Evolutionary conservation across 352 stramenopile genomes (phyloP).

Genomic region (Pythium apleroticum): DNA sequence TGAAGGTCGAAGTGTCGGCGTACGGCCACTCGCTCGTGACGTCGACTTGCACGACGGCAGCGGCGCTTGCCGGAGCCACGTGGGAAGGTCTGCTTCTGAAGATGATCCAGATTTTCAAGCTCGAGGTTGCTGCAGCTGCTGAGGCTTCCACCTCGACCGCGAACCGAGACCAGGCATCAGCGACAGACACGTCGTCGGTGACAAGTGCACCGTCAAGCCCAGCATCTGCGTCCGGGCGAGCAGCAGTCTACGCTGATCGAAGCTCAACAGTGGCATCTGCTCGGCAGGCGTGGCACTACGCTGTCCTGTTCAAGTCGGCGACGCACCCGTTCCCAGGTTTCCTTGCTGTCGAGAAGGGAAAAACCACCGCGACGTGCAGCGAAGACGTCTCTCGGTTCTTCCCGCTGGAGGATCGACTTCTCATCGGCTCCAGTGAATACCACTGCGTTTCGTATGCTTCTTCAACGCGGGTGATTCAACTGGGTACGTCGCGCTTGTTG

Average conservation of each 20-base stretch:
- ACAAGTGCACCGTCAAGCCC: neutral
- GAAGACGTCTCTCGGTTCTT: constrained; percentile 62
- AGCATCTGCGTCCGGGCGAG: constrained; percentile 3
- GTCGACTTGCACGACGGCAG: constrained; percentile 21
- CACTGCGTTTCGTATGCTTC: constrained; percentile 38
- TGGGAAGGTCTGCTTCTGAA: constrained; percentile 60
- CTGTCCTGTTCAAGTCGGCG: constrained; percentile 62
- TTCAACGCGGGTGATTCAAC: constrained; percentile 37
- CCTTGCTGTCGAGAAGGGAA: constrained; percentile 43
- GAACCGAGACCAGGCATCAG: constrained; percentile 11
- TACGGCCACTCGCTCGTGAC: constrained; percentile 59
- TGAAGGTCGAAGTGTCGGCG: constrained; percentile 53
- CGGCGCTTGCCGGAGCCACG: constrained; percentile 33
- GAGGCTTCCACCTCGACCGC: constrained; percentile 7
- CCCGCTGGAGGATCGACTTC: constrained; percentile 53
- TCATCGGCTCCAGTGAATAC: constrained; percentile 60
- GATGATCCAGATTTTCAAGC: constrained; percentile 50
- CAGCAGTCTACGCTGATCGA: constrained; percentile 34
- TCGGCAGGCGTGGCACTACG: constrained; percentile 73
- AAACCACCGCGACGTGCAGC: constrained; percentile 34
- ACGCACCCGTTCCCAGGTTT: constrained; percentile 51
- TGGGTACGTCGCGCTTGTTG: constrained; percentile 44
- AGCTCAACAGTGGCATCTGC: constrained; percentile 21
- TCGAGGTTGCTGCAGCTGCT: constrained; percentile 4
- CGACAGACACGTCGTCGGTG: constrained; percentile 4